Evolutionary conservation across 2,329 filamentous ascomycete species (phyloP).

Genomic region (Grosmannia serpens): DNA sequence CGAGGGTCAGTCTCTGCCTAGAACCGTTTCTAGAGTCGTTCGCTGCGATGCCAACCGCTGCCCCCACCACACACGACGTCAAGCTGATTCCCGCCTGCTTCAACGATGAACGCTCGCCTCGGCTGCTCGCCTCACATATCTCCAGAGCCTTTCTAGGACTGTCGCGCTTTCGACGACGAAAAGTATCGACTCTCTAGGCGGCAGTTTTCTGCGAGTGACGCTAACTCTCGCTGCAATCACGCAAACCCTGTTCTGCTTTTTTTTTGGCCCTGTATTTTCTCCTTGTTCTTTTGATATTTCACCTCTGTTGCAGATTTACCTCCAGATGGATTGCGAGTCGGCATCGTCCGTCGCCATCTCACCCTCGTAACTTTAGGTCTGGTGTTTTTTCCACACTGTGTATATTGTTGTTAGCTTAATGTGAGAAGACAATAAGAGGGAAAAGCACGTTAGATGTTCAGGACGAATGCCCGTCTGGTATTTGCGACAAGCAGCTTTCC

Average conservation of each 20-base stretch:
- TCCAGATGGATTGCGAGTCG: not conserved
- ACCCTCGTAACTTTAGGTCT: not conserved
- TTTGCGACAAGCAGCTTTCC: too few species aligned
- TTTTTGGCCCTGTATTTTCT: not conserved
- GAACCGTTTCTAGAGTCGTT: not conserved
- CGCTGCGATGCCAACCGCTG: not conserved
- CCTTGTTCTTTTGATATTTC: not conserved
- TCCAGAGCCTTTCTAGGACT: not conserved
- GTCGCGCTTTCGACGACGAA: not conserved
- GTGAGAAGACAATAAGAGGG: not conserved
- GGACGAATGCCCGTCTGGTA: too few species aligned
- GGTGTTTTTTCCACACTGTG: not conserved
- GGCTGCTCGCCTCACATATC: not conserved
- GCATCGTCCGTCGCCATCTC: not conserved
- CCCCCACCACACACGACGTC: not conserved
- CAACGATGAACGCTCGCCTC: not conserved
- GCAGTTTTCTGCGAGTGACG: not conserved
- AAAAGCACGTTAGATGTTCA: not conserved
- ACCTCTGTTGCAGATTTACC: not conserved
- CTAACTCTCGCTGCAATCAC: not conserved
- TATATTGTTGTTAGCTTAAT: not conserved
- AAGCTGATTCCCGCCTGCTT: not conserved
- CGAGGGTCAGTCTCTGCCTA: not conserved
- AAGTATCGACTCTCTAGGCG: not conserved
- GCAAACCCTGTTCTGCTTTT: not conserved